Conservation (phyloP, 768 basidiomycete species). For the Xerocomellus intermedius region DNA sequence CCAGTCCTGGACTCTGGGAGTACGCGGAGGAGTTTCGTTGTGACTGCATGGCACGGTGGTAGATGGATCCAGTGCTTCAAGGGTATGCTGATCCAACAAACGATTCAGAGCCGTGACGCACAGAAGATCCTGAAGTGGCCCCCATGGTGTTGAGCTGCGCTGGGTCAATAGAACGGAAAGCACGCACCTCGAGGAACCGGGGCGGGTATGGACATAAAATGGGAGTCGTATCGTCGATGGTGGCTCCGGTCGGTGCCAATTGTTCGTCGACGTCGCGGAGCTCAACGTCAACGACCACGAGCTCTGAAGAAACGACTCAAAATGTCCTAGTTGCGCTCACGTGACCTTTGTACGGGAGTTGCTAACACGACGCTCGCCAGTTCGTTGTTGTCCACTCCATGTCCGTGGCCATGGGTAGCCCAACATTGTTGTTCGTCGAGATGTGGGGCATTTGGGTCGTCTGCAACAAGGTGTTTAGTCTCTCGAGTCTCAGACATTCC, state of each 20-base stretch:
- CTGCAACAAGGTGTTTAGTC: not conserved
- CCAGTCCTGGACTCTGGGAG: conserved; percentile 11
- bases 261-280: conserved; percentile 2
- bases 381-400: not conserved
- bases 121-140: not conserved
- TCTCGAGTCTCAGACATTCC: not conserved
- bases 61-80: conserved; percentile 4
- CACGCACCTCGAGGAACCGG: conserved; percentile 13
- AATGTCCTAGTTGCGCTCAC: conserved; percentile 19
- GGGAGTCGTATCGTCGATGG: not conserved
- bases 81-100: conserved; percentile 1
- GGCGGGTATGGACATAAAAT: not conserved
- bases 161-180: not conserved
- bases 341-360: conserved; percentile 11
- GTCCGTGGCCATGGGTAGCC: not conserved
- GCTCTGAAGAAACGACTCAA: conserved; percentile 10
- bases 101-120: conserved; percentile 1
- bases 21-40: conserved; percentile 12
- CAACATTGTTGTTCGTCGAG: not conserved
- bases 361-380: conserved; percentile 4
- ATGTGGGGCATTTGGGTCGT: not conserved
- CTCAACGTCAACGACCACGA: conserved; percentile 9
- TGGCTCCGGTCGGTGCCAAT: not conserved
- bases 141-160: not conserved
- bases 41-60: conserved; percentile 12